Evolutionary conservation across 192 early-diverging fungal genomes (phyloP), one percentile per base, ranked within the genome.

Genomic region (Funneliformis mosseae): DNA sequence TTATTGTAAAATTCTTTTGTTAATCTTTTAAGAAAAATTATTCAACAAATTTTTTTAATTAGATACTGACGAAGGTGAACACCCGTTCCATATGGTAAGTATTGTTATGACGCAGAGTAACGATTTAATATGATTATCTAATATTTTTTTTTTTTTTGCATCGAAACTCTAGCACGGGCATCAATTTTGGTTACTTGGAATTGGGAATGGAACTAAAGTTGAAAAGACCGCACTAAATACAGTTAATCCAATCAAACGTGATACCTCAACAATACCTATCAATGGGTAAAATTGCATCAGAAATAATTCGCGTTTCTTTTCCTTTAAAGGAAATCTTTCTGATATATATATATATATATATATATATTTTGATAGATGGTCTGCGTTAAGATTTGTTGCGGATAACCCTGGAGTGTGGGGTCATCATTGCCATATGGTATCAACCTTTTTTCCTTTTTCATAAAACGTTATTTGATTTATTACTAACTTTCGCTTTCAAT

Each of bases 341-440:
- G 39, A 43, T 1, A 70, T n/a, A n/a, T n/a, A n/a, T n/a, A n/a
- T n/a, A n/a, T n/a, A 39, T 39, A 33, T 7, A 14, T n/a, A 7
- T 66, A 11, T 5, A 14, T 66, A 33, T 23, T 12, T 66, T 14
- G 23, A n/a, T 28, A 70, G 68, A 59, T 88, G 77, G 59, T 59
- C 66, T 9, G 87, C 93, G 8, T 81, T 97, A 80, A 88, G 94
- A 42, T 95, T 95, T 87, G 75, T 87, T 39, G 92, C 93, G 10
- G 91, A 95, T 82, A 96, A 96, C 84, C 92, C 94, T 12, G 95
- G 95, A 62, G 87, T 89, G 12, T 95, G 93, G 94, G 83, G 94
- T 70, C 89, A 96, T 88, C 96, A 96, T 85, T 97, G 96, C 85
- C 96, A 96, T 80, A 92, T 95, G 76, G 89, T 93, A 80, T 92